These are phyloP conservation scores for Yamadazyma epiphylla DNA, from an alignment of 1,139 yeast species.

Conservation along the genomic window DNA sequence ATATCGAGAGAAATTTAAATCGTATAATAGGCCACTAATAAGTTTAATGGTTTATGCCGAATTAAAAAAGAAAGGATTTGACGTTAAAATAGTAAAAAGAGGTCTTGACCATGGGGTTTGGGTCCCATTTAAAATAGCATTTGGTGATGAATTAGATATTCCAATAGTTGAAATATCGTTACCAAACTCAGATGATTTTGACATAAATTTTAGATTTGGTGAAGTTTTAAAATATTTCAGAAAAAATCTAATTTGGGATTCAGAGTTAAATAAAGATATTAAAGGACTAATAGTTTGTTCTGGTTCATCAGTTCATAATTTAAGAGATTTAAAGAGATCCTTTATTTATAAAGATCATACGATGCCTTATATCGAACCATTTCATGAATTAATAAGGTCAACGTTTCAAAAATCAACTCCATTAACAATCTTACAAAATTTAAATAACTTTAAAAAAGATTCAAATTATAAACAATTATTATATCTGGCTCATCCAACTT, in stretches of 20 bases:
- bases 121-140: slow-evolving; percentile 76
- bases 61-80: slow-evolving; percentile 40
- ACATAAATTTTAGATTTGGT: slow-evolving; percentile 53
- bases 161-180: slow-evolving; percentile 62
- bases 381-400: slow-evolving; percentile 10
- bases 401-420: slow-evolving; percentile 14
- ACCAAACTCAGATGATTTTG: slow-evolving; percentile 45
- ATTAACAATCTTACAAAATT: slow-evolving; percentile 24
- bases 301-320: slow-evolving; percentile 79
- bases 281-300: slow-evolving; percentile 56
- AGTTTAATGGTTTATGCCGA: slow-evolving; percentile 42
- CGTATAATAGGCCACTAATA: slow-evolving; percentile 37
- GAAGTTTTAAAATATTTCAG: slow-evolving; percentile 49
- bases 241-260: slow-evolving; percentile 35
- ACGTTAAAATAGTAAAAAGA: slow-evolving; percentile 41
- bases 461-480: slow-evolving; percentile 29
- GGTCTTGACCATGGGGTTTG: slow-evolving; percentile 83
- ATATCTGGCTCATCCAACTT: slow-evolving; percentile 62
- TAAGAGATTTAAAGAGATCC: slow-evolving; percentile 45
- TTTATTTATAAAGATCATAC: slow-evolving; percentile 16
- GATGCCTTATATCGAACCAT: slow-evolving; percentile 40
- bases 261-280: slow-evolving; percentile 20
- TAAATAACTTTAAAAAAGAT: slow-evolving; percentile 24
- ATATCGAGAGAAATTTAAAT: slow-evolving; percentile 60
- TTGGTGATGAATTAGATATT: slow-evolving; percentile 51